Base-by-base conservation (phyloP, 306 rosid genomes). In the Prunus campanulata region DNA sequence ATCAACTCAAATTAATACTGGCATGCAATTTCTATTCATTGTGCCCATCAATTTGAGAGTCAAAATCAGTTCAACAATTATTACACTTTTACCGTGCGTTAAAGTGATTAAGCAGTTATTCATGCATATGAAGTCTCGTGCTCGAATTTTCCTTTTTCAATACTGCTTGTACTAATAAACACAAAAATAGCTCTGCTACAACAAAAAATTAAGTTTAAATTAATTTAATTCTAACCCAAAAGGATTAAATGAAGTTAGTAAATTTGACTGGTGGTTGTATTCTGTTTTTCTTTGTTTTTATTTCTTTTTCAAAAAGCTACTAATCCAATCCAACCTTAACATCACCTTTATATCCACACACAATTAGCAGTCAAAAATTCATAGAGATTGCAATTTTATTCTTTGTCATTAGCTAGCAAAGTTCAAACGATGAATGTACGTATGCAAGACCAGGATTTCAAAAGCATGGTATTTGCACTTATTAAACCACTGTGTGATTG, bases 381-480 rank as follows among this genome's bases (percentile, higher is more conserved):
- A 19, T 51, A 32, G 20, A 30, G 22, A 76, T 52, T 20, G 15
- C 35, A 51, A 24, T 76, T 66, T 32, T 32, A 19, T 24, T 74
- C 12, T 55, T 61, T 72, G 72, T 80, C 80, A 77, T 77, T 44
- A 71, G 25, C 59, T 22, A 57, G 19, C 15, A 8, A 57, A 50
- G 35, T 72, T 76, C 66, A 68, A 39, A 76, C 59, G 15, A 52
- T 50, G 30, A 32, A n/a, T 60, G 62, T 20, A 27, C 13, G 30
- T 1, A n/a, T 35, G 16, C n/a, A 13, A 6, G 6, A 47, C 19
- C 9, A 39, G 7, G 44, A 39, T 70, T 25, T 3, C 5, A 22
- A 29, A 15, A 15, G 5, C 5, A 56, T 42, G 80, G 7, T 32
- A 18, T 46, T 19, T 13, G 62, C 69, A 70, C 70, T 32, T 32